These are phyloP conservation scores for Kluyveromyces sp. DNA, from an alignment of 1,139 yeast species.

Conservation along the genomic window DNA sequence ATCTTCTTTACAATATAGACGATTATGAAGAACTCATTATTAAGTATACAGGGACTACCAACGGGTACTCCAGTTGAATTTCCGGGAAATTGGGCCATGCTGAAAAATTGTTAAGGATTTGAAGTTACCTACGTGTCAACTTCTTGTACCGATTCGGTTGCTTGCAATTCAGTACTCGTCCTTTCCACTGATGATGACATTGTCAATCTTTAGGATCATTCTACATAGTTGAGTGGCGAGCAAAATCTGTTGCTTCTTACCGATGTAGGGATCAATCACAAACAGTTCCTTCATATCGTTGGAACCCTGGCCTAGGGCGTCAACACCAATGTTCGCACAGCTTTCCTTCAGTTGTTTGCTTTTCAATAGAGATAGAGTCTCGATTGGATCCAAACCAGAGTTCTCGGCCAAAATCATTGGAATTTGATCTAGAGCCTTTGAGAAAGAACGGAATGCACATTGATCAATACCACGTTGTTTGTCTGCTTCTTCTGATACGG, in stretches of 20 bases:
- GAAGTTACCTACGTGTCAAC: too few relatives aligned
- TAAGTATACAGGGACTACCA: not conserved
- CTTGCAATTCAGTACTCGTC: conserved; percentile 49
- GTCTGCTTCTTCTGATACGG: conserved; percentile 89
- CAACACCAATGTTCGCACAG: conserved; percentile 76
- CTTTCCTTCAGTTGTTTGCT: conserved; percentile 75
- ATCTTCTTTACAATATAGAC: not conserved
- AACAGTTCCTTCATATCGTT: conserved; percentile 89
- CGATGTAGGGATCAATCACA: conserved; percentile 94
- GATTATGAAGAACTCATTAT: not conserved
- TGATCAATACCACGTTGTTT: conserved; percentile 92
- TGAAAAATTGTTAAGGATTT: too few relatives aligned
- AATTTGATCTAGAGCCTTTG: conserved; percentile 82
- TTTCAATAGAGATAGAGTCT: conserved; percentile 75
- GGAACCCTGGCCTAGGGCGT: conserved; percentile 82
- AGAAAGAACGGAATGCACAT: conserved; percentile 93
- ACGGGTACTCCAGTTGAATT: too few relatives aligned
- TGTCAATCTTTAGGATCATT: conserved; percentile 94
- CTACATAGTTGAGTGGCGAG: conserved; percentile 95
- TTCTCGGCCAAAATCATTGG: conserved; percentile 96
- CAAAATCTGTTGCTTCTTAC: conserved; percentile 91
- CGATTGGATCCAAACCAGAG: conserved; percentile 92
- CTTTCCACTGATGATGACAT: conserved; percentile 87
- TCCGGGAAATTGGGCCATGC: too few relatives aligned
- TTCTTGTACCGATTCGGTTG: too few relatives aligned